phyloP scores from a whole-genome alignment of 2,329 filamentous ascomycete species.

The Rhinocladiella mackenziei region DNA sequence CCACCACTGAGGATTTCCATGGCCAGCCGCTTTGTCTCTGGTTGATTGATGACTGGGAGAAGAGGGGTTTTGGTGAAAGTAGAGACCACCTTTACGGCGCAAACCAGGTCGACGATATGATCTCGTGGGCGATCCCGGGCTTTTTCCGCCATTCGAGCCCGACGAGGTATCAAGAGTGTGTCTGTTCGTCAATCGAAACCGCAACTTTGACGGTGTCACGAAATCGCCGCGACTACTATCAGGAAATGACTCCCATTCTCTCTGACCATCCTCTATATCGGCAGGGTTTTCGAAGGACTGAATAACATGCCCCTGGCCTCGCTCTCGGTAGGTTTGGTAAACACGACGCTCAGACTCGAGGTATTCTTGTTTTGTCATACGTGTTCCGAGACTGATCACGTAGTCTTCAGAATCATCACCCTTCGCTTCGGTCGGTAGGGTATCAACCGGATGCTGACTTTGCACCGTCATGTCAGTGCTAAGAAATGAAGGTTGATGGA shows the following conservation, averaged over 20 bases:
- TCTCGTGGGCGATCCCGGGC: conserved; percentile 21
- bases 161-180: conserved; percentile 10
- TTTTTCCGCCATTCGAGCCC: conserved; percentile 2
- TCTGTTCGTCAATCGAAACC: conserved; percentile 19
- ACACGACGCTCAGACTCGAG: no score
- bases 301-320: neutral
- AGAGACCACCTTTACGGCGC: neutral
- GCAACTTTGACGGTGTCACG: conserved; percentile 18
- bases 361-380: no score
- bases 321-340: neutral
- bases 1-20: no score
- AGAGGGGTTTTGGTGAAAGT: neutral
- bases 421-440: no score
- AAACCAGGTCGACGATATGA: conserved; percentile 10
- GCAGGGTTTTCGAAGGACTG: neutral
- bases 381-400: no score
- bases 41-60: neutral
- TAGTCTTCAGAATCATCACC: neutral
- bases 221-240: conserved; percentile 18
- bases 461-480: neutral
- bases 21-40: no score
- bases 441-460: neutral
- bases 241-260: conserved; percentile 13
- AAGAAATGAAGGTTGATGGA: neutral
- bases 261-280: conserved; percentile 4